phyloP scores from a whole-genome alignment of 768 basidiomycete species.

The Candolleomyces aberdarensis region DNA sequence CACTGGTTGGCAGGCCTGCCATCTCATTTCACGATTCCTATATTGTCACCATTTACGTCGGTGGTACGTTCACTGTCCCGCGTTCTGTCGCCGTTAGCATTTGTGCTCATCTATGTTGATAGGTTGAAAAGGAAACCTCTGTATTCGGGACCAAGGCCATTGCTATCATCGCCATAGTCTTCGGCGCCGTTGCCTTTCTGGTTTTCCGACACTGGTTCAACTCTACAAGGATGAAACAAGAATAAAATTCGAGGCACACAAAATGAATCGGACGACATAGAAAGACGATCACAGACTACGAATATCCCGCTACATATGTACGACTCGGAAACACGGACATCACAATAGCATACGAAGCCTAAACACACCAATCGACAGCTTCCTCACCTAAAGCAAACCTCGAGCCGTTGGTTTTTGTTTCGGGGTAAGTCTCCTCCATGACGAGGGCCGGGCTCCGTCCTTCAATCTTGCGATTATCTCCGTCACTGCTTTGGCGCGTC shows the following conservation, averaged over 20 bases:
- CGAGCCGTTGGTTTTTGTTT: no score
- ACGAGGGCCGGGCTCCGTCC: no score
- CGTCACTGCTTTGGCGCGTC: background rate
- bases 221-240: background rate
- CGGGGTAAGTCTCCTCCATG: no score
- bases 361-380: background rate
- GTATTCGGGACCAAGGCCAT: constrained; percentile 6
- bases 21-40: constrained; percentile 73
- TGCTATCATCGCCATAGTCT: constrained; percentile 7
- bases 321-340: no score
- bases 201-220: constrained; percentile 9
- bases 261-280: no score
- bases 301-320: background rate
- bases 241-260: background rate
- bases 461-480: no score
- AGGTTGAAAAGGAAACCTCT: constrained; percentile 79
- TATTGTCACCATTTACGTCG: constrained; percentile 75
- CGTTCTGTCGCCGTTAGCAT: background rate
- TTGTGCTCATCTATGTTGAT: background rate
- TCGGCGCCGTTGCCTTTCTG: background rate
- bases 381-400: no score
- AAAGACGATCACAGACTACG: background rate
- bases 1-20: constrained; percentile 34
- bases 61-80: constrained; percentile 45
- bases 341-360: no score